Evolutionary conservation across 371 early-diverging fungal species (phyloP).

Genomic region (Neoconidiobolus thromboides): DNA sequence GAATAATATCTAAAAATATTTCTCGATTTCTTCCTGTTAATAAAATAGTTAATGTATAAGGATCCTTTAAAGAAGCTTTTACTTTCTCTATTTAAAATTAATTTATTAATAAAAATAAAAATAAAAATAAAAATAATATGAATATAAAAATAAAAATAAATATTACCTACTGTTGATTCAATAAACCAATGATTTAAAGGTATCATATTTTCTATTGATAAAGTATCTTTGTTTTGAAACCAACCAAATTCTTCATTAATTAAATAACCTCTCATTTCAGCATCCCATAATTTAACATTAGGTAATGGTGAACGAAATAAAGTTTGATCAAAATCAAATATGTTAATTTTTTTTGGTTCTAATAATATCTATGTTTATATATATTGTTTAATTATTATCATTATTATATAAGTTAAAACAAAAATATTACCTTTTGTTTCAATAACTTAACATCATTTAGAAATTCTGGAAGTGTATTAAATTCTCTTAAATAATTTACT

Average conservation of each 20-base stretch:
- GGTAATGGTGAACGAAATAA: constrained; percentile 66
- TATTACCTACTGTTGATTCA: too few species aligned
- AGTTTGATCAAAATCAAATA: constrained; percentile 83
- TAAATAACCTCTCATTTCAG: neutral
- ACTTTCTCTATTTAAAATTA: neutral
- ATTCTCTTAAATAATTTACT: too few species aligned
- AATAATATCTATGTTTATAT: too few species aligned
- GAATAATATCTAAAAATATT: neutral
- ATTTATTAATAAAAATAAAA: too few species aligned
- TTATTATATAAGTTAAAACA: too few species aligned
- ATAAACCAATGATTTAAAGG: too few species aligned
- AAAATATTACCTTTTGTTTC: too few species aligned
- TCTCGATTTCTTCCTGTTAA: neutral
- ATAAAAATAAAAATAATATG: too few species aligned
- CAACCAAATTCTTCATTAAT: neutral
- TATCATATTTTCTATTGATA: neutral
- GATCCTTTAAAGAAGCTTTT: neutral
- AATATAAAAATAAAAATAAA: too few species aligned
- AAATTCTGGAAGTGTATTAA: too few species aligned
- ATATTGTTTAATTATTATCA: too few species aligned
- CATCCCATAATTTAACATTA: constrained; percentile 55
- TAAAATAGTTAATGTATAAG: neutral
- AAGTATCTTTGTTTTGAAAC: neutral
- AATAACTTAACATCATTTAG: too few species aligned
- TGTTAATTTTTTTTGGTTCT: constrained; percentile 5